Conservation (phyloP, 1,139 yeast genomes). For the Lodderomyces pseudojiufengensis region DNA sequence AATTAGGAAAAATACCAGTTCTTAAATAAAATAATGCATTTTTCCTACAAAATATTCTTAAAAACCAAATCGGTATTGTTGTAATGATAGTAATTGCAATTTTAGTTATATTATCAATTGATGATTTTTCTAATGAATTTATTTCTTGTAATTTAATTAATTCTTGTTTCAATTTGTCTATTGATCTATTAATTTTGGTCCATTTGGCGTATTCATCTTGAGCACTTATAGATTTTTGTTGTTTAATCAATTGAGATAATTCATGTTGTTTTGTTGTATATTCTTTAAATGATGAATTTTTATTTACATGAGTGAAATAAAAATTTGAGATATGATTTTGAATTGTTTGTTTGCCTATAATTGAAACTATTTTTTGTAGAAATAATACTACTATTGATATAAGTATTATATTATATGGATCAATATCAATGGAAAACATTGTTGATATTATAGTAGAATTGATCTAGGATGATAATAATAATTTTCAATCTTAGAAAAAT, state of each 20-base stretch:
- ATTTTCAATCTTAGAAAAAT: too few species aligned
- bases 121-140: slow-evolving; percentile 34
- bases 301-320: slow-evolving; percentile 1
- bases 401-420: slow-evolving; percentile 28
- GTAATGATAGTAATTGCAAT: slow-evolving; percentile 27
- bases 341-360: slow-evolving; percentile 34
- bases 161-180: slow-evolving; percentile 55
- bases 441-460: background rate
- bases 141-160: slow-evolving; percentile 40
- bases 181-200: slow-evolving; percentile 83
- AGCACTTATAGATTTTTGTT: slow-evolving; percentile 66
- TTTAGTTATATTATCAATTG: slow-evolving; percentile 32
- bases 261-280: slow-evolving; percentile 42
- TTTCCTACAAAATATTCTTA: slow-evolving; percentile 57
- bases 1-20: slow-evolving; percentile 51
- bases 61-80: slow-evolving; percentile 45
- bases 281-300: slow-evolving; percentile 20
- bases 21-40: slow-evolving; percentile 62
- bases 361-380: slow-evolving; percentile 26
- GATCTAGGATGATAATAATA: too few species aligned
- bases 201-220: slow-evolving; percentile 94
- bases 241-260: slow-evolving; percentile 44
- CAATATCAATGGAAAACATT: slow-evolving; percentile 20
- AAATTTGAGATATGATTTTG: slow-evolving; percentile 19
- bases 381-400: slow-evolving; percentile 29